Evolutionary conservation across 2,329 filamentous ascomycete species (phyloP).

Genomic region (Colletotrichum noveboracense): DNA sequence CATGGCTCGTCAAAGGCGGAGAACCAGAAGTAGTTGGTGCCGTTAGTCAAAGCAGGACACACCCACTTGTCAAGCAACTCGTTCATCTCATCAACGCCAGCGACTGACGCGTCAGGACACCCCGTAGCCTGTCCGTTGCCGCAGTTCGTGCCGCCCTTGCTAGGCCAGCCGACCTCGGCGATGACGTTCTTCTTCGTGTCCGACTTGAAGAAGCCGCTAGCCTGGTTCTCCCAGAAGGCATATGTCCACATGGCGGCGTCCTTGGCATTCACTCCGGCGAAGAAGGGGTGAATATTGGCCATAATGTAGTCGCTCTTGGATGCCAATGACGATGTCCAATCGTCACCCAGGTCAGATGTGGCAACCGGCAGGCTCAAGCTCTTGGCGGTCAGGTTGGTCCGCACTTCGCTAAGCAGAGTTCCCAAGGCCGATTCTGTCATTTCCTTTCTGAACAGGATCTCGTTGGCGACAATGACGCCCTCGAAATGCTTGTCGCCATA

Average conservation of each 20-base stretch:
- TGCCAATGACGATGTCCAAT: conserved; percentile 78
- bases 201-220: conserved; percentile 67
- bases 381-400: conserved; percentile 71
- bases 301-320: conserved; percentile 83
- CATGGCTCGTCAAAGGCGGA: conserved; percentile 96
- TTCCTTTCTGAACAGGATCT: conserved; percentile 78
- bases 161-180: conserved; percentile 91
- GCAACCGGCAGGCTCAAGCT: conserved; percentile 75
- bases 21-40: conserved; percentile 97
- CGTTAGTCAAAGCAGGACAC: conserved; percentile 78
- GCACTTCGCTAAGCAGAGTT: conserved; percentile 69
- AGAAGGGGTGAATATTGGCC: conserved; percentile 97
- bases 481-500: conserved; percentile 75
- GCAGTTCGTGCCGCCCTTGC: conserved; percentile 71
- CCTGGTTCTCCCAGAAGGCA: conserved; percentile 77
- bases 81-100: conserved; percentile 82
- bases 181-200: conserved; percentile 77
- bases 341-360: conserved; percentile 87
- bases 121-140: conserved; percentile 27
- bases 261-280: conserved; percentile 75
- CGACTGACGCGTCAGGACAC: conserved; percentile 74
- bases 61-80: conserved; percentile 87
- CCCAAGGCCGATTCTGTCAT: conserved; percentile 71
- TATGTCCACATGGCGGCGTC: conserved; percentile 81
- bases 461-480: conserved; percentile 82